Evolutionary conservation across 129 eudicot species (phyloP), one percentile per base, ranked within the genome.

Genomic region (Sambucus nigra): DNA sequence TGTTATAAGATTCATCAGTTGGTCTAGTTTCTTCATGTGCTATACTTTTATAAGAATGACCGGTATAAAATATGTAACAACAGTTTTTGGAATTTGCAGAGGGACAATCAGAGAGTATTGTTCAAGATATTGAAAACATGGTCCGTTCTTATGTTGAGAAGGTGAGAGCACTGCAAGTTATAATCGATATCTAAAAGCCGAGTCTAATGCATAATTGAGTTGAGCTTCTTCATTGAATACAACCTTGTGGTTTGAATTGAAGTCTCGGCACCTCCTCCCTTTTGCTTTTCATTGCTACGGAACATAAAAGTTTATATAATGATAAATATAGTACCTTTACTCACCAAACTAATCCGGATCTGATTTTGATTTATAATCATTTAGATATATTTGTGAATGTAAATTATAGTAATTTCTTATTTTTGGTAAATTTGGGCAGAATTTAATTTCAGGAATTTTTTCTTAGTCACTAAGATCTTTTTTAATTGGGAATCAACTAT

Each of bases 51-150:
- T 48, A 14, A 12, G 49, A 38, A 53, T 57, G 55, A 60, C 41
- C 41, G 61, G 40, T 77, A 52, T 39, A 33, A 27, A 32, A 59
- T 42, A n/a, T 60, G 48, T 51, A 61, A 53, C 53, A 50, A 60
- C 51, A 27, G 33, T 66, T 58, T 57, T 47, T 29, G 62, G 48
- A 22, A 42, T 47, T 51, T 70, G 71, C 95, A 92, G 99, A 86
- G 84, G 99, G 99, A 69, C 99, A 92, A 46, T 68, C 84, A 56
- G 99, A 92, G 27, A 70, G 71, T 45, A 92, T 92, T 45, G 99
- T 92, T 64, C 76, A 92, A 82, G 99, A 92, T 71, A 92, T 92
- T 69, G 99, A 92, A 69, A 75, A 62, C 44, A 92, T 92, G 99
- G 99, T 92, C 58, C 91, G 99, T 41, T 74, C 87, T 67, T 92